These are phyloP conservation scores for Populus hybrid DNA, from an alignment of 441 rosid species.

Conservation along the genomic window DNA sequence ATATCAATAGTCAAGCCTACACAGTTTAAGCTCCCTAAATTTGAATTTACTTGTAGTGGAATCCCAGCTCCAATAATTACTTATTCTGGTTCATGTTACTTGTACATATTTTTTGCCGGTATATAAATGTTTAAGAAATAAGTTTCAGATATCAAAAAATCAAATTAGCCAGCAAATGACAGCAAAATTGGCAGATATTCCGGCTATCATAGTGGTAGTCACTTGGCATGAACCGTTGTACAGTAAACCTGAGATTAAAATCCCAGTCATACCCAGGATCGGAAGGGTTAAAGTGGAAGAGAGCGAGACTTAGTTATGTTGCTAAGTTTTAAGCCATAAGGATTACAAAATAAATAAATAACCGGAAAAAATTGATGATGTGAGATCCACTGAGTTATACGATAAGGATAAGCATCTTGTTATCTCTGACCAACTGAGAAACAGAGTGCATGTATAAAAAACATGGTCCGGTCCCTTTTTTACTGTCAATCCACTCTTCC, in stretches of 20 bases:
- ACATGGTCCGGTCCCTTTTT: background rate
- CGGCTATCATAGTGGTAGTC: background rate
- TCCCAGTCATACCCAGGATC: background rate
- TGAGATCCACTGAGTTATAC: background rate
- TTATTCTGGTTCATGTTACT: background rate
- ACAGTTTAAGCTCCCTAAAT: slow-evolving; percentile 1
- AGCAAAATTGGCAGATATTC: background rate
- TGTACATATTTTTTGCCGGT: background rate
- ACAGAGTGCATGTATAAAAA: background rate
- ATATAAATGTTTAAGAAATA: background rate
- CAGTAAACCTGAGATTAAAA: background rate
- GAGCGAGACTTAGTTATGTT: background rate
- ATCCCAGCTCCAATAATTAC: background rate
- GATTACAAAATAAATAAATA: background rate
- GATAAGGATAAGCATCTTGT: background rate
- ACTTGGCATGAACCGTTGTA: background rate
- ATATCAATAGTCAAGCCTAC: background rate
- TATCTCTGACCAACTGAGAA: background rate
- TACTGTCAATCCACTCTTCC: background rate
- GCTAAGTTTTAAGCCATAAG: background rate
- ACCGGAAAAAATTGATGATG: background rate
- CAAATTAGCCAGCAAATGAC: background rate
- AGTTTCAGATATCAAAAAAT: background rate
- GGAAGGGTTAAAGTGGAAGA: background rate
- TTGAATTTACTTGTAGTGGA: background rate